Conservation (phyloP, 192 early-diverging fungal species). For the Rhizoclosmatium globosum region DNA sequence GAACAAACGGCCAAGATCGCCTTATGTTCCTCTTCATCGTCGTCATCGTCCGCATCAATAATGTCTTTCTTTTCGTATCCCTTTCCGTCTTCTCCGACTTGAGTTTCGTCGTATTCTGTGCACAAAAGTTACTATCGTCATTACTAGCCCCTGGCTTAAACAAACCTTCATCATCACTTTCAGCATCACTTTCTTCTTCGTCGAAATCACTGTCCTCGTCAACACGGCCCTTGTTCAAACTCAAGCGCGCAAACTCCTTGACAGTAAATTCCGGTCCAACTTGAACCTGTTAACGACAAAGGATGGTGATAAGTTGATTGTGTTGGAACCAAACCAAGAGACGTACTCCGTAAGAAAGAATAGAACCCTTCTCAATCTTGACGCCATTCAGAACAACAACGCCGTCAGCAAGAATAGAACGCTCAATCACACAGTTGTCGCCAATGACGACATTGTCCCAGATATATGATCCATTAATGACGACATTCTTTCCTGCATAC, state of each 20-base stretch:
- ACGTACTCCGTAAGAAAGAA: constrained; percentile 51
- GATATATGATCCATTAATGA: constrained; percentile 84
- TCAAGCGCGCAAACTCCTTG: constrained; percentile 71
- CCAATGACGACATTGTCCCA: constrained; percentile 81
- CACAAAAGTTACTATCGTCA: background rate
- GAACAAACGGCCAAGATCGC: constrained; percentile 51
- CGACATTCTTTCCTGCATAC: constrained; percentile 68
- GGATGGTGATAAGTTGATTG: background rate
- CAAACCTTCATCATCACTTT: background rate
- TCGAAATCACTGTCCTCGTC: constrained; percentile 21
- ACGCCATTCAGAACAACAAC: constrained; percentile 73
- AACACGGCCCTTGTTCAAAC: constrained; percentile 54
- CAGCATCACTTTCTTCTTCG: background rate
- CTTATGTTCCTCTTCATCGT: constrained; percentile 63
- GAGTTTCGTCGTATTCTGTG: constrained; percentile 38
- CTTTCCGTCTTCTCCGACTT: constrained; percentile 65
- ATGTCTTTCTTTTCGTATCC: constrained; percentile 68
- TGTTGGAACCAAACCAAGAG: constrained; percentile 47
- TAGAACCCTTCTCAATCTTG: constrained; percentile 74
- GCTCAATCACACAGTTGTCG: constrained; percentile 69
- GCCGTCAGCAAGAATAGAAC: constrained; percentile 79
- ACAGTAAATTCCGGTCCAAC: constrained; percentile 80
- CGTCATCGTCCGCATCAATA: constrained; percentile 48
- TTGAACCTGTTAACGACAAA: constrained; percentile 48
- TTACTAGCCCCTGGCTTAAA: background rate